Percentiles rank a stretch among this genome's conserved stretches.
phyloP scores from a whole-genome alignment of 768 basidiomycete genomes.

The Termitomyces sp. region DNA sequence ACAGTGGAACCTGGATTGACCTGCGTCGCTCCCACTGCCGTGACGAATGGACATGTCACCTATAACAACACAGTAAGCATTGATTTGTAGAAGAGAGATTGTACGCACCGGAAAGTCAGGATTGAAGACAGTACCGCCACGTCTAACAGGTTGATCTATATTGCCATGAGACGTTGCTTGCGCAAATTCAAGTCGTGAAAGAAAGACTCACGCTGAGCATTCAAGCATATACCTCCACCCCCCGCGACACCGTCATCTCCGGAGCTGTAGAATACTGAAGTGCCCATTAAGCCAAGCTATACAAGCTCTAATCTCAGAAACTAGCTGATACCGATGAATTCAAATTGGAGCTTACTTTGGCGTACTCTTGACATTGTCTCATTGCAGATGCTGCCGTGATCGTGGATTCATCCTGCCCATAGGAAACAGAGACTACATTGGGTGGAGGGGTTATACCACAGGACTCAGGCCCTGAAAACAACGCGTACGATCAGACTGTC shows the following conservation, averaged over 20 bases:
- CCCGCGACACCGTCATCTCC: conserved; percentile 39
- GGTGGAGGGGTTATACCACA: conserved; percentile 41
- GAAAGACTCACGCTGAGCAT: conserved; percentile 34
- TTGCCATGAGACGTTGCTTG: not conserved
- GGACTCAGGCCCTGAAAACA: conserved; percentile 25
- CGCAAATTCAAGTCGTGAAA: not conserved
- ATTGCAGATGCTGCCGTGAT: conserved; percentile 35
- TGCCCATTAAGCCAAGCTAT: conserved; percentile 56
- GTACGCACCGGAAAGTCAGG: conserved; percentile 21
- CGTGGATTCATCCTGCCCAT: conserved; percentile 39
- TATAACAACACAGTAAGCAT: conserved; percentile 7
- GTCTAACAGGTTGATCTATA: conserved; percentile 20
- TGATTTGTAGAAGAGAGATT: not conserved
- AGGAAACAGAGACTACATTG: conserved; percentile 39
- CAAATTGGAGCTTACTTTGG: conserved; percentile 22
- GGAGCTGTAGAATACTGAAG: conserved; percentile 53
- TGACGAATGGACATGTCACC: conserved; percentile 46
- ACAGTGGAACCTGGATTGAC: conserved; percentile 41
- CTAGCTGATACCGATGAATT: not conserved
- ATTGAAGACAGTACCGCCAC: conserved; percentile 23
- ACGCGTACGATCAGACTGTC: not conserved
- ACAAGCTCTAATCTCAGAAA: not conserved
- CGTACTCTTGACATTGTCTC: conserved; percentile 47
- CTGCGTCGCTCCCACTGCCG: conserved; percentile 51
- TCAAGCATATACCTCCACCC: conserved; percentile 27